Evolutionary conservation across 2,329 filamentous ascomycete species (phyloP).

Genomic region (Blumeria graminis): DNA sequence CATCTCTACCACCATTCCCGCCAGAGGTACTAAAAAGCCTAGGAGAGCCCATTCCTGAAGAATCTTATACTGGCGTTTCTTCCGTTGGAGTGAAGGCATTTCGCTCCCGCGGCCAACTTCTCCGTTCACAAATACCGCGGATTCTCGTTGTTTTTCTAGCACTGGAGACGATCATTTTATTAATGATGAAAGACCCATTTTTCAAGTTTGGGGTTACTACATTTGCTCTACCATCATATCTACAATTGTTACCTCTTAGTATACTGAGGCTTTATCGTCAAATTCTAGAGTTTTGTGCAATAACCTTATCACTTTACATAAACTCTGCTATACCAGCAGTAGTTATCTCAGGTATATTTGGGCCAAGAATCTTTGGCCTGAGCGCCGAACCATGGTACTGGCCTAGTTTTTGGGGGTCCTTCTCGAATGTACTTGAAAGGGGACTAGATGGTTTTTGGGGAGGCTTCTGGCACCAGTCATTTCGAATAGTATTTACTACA

Average conservation of each 20-base stretch:
- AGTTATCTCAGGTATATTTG: constrained; percentile 24
- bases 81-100: constrained; percentile 22
- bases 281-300: constrained; percentile 26
- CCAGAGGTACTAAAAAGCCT: constrained; percentile 20
- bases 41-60: constrained; percentile 16
- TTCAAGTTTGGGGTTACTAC: constrained; percentile 32
- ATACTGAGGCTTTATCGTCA: constrained; percentile 31
- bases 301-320: constrained; percentile 35
- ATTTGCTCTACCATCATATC: constrained; percentile 21
- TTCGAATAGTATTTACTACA: constrained; percentile 46
- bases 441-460: constrained; percentile 70
- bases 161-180: constrained; percentile 43
- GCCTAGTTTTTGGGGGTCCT: constrained; percentile 28
- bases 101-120: constrained; percentile 20
- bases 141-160: constrained; percentile 35
- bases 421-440: constrained; percentile 31
- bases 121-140: constrained; percentile 21
- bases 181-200: constrained; percentile 56
- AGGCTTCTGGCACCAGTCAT: constrained; percentile 75
- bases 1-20: constrained; percentile 23
- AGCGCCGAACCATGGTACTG: constrained; percentile 37
- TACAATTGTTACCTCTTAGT: constrained; percentile 19
- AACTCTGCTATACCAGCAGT: constrained; percentile 37
- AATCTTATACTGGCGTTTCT: constrained; percentile 16
- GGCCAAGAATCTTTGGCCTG: constrained; percentile 25